Evolutionary conservation across 2,329 filamentous ascomycete genomes (phyloP).

Genomic region (Diplocarpon rosae): DNA sequence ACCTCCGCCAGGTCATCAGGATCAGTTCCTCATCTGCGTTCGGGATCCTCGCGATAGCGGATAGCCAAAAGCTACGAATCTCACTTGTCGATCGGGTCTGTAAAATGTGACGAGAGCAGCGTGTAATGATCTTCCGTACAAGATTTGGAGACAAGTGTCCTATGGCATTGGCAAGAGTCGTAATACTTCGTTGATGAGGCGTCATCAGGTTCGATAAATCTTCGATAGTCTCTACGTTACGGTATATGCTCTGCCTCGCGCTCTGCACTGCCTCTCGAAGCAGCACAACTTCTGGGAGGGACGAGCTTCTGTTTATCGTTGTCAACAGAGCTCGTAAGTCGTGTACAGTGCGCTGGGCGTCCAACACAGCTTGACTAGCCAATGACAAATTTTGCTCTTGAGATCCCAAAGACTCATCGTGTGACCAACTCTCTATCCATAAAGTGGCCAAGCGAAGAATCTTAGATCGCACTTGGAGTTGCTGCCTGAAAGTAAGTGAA

Average conservation of each 20-base stretch:
- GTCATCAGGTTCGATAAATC: neutral
- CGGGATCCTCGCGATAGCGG: slow-evolving; percentile 10
- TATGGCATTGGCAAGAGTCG: slow-evolving; percentile 12
- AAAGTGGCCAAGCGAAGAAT: slow-evolving; percentile 10
- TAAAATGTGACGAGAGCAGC: slow-evolving; percentile 4
- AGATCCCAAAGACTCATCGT: too few species aligned
- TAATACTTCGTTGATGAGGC: slow-evolving; percentile 3
- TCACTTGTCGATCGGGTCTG: neutral
- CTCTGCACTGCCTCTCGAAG: neutral
- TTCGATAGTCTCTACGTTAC: neutral
- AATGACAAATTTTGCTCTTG: neutral
- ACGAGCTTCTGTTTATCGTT: neutral
- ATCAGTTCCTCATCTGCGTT: slow-evolving; percentile 7
- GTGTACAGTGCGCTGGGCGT: neutral
- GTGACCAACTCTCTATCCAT: slow-evolving; percentile 1
- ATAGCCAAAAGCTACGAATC: slow-evolving; percentile 15
- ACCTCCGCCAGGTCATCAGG: slow-evolving; percentile 3
- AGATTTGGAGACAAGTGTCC: slow-evolving; percentile 3
- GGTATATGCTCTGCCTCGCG: neutral
- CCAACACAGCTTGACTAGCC: neutral
- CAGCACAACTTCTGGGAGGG: neutral
- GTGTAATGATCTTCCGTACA: slow-evolving; percentile 1
- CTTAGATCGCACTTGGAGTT: slow-evolving; percentile 6
- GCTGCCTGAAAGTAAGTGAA: slow-evolving; percentile 14
- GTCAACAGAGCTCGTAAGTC: neutral